Evolutionary conservation across 2,329 filamentous ascomycete species (phyloP), one percentile per base, ranked within the genome.

Genomic region (Diaporthe australafricana): DNA sequence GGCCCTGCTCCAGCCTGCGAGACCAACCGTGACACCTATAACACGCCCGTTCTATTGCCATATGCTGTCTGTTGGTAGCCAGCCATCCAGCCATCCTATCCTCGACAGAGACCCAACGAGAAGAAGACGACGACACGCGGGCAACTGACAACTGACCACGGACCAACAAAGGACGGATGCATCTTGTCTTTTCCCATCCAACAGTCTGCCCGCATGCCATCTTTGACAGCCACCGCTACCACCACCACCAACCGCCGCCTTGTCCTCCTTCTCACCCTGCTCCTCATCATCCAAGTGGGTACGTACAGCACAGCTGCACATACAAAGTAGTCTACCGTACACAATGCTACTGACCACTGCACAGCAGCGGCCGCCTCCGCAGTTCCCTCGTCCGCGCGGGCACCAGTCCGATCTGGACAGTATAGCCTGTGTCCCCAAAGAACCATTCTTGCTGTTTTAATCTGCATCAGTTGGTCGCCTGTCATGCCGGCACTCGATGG

Each of bases 1-100:
- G 60, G 60, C 42, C 60, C 60, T 63, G 27, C 60, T 63, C 42
- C 22, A 63, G 60, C 42, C 17, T 63, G 42, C 60, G 12, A 62
- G 42, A 27, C 42, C 42, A 63, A 22, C 40, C 27, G 40, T 63
- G 60, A 25, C 42, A 48, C 60, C 60, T 50, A 65, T 65, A 65
- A 65, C 60, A 50, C 20, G 38, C 42, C 47, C 45, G 27, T 65
- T 45, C 60, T 63, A 65, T 65, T 45, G 4, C 50, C 60, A 65
- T 50, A 38, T 50, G 45, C 60, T 63, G 60, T 11, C 57, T 62
- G 57, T 11, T 22, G 20, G 7, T 22, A 52, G 4, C 47, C 48
- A 52, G 3, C 22, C 48, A 27, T 17, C 5, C 48, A 27, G 17
- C 52, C 27, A 35, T 35, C 17, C 27, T 47, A 17, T 47, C 57